phyloP scores from a whole-genome alignment of 306 rosid genomes.

The Geum urbanum region DNA sequence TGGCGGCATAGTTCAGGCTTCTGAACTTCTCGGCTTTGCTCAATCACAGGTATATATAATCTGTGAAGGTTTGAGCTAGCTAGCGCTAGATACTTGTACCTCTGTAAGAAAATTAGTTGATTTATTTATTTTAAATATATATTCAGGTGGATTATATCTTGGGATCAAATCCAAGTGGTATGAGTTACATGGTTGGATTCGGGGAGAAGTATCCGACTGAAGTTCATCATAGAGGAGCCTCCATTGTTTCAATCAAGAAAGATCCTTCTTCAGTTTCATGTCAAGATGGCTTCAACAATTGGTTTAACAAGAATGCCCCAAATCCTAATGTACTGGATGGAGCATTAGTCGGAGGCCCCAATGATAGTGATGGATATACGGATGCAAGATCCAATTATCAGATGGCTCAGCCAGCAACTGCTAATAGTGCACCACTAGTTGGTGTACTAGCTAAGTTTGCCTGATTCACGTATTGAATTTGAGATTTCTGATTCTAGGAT shows the following conservation, averaged over 20 bases:
- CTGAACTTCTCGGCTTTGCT: conserved; percentile 34
- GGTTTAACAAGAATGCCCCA: conserved; percentile 37
- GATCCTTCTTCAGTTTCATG: conserved; percentile 33
- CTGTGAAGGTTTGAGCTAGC: neutral
- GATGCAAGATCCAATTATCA: conserved; percentile 42
- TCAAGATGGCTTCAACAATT: conserved; percentile 33
- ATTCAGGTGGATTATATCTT: conserved; percentile 50
- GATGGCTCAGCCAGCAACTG: conserved; percentile 46
- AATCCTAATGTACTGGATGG: conserved; percentile 59
- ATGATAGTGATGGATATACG: conserved; percentile 23
- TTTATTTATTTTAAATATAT: no score
- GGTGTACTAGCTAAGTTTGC: conserved; percentile 60
- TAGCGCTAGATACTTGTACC: neutral
- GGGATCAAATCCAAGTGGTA: conserved; percentile 46
- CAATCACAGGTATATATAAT: conserved; percentile 37
- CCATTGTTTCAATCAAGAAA: conserved; percentile 46
- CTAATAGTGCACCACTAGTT: conserved; percentile 39
- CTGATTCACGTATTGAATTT: neutral
- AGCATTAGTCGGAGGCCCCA: conserved; percentile 47
- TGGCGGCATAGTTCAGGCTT: conserved; percentile 24
- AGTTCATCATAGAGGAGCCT: conserved; percentile 66
- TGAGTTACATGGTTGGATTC: conserved; percentile 72
- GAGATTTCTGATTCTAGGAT: no score
- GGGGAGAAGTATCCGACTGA: conserved; percentile 43
- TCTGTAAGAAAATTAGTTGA: no score